These are phyloP conservation scores for Globisporangium viniferum DNA, from an alignment of 352 stramenopile species.

Conservation along the genomic window DNA sequence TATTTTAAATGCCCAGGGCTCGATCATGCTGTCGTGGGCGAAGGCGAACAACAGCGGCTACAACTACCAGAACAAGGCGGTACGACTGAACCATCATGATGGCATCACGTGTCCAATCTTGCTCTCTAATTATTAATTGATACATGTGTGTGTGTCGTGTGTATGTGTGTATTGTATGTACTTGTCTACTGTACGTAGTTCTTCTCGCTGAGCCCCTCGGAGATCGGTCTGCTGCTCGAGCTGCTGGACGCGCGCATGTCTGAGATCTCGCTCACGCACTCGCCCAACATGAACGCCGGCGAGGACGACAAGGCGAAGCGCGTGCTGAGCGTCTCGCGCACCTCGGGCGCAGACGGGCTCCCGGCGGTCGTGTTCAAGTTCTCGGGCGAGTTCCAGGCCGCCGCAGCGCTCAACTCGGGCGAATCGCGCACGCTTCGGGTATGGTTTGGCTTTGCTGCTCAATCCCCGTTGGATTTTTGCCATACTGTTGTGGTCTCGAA, in stretches of 20 bases:
- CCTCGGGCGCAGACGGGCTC: constrained; percentile 41
- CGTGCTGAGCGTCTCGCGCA: constrained; percentile 48
- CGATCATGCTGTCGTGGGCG: constrained; percentile 84
- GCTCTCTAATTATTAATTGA: too few relatives aligned
- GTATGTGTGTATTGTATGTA: too few relatives aligned
- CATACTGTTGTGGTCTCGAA: not conserved
- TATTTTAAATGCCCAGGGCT: constrained; percentile 34
- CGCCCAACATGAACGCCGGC: constrained; percentile 73
- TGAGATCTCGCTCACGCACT: constrained; percentile 70
- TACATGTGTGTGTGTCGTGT: too few relatives aligned
- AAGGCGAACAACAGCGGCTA: constrained; percentile 66
- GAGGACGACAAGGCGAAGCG: constrained; percentile 49
- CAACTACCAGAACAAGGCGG: constrained; percentile 82
- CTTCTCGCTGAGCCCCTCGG: constrained; percentile 74
- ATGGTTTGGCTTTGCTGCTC: not conserved
- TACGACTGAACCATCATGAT: too few relatives aligned
- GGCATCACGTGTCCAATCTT: too few relatives aligned
- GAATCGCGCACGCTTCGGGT: constrained; percentile 59
- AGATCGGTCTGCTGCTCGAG: constrained; percentile 76
- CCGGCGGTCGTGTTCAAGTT: constrained; percentile 58
- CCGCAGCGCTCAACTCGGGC: constrained; percentile 62
- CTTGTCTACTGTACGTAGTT: constrained; percentile 34
- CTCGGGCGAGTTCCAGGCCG: constrained; percentile 41
- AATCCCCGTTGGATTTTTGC: not conserved
- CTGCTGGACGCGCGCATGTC: constrained; percentile 62